Conservation (phyloP, 1,139 yeast genomes). For the Scheffersomyces titani region DNA sequence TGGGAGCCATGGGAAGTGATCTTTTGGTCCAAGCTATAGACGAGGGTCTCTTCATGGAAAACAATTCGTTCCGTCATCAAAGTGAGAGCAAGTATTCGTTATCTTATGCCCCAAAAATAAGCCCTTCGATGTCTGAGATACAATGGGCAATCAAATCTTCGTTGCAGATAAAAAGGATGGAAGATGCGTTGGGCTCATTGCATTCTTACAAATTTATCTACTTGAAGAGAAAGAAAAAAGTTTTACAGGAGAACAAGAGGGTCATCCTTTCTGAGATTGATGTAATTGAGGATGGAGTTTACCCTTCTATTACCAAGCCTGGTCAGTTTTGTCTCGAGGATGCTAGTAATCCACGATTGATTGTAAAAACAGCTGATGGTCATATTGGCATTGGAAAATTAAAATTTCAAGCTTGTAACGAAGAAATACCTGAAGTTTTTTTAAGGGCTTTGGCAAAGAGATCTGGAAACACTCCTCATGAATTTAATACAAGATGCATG, state of each 20-base stretch:
- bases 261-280: conserved; percentile 46
- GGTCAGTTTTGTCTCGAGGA: conserved; percentile 44
- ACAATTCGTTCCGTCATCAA: conserved; percentile 6
- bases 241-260: conserved; percentile 35
- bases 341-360: conserved; percentile 18
- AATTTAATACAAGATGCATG: conserved; percentile 13
- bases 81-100: conserved; percentile 26
- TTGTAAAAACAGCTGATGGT: conserved; percentile 48
- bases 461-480: conserved; percentile 30
- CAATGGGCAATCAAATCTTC: conserved; percentile 46
- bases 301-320: conserved; percentile 9
- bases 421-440: conserved; percentile 48
- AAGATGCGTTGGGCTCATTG: conserved; percentile 62
- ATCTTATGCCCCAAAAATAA: conserved; percentile 62
- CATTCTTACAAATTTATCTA: conserved; percentile 46
- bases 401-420: conserved; percentile 56
- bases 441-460: conserved; percentile 43
- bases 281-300: not conserved
- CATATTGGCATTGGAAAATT: conserved; percentile 32
- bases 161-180: conserved; percentile 41
- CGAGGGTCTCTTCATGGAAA: conserved; percentile 29
- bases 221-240: conserved; percentile 28
- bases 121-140: conserved; percentile 39
- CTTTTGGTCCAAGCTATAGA: conserved; percentile 51
- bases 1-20: conserved; percentile 63